These are phyloP conservation scores for Aspergillus glaucus DNA, from an alignment of 2,329 filamentous ascomycete species.

Conservation along the genomic window DNA sequence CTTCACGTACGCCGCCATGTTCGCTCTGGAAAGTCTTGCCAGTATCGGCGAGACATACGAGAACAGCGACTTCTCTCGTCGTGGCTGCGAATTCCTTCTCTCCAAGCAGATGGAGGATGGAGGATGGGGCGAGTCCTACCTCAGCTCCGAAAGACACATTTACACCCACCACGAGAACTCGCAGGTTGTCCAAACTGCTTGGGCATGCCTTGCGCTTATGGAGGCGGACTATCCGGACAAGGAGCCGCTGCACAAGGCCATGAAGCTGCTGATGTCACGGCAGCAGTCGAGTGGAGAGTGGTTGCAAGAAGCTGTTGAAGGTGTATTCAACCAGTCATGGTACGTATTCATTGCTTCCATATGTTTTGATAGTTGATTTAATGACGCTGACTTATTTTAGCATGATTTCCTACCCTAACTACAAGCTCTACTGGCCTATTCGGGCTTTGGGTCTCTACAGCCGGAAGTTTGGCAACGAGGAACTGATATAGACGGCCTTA, in stretches of 20 bases:
- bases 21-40: slow-evolving; percentile 79
- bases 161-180: slow-evolving; percentile 74
- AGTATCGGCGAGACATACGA: slow-evolving; percentile 75
- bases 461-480: slow-evolving; percentile 61
- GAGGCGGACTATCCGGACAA: slow-evolving; percentile 74
- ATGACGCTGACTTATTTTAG: slow-evolving; percentile 34
- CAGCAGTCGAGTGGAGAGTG: slow-evolving; percentile 90
- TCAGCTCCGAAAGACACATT: slow-evolving; percentile 69
- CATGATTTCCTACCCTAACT: slow-evolving; percentile 99
- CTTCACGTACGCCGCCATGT: slow-evolving; percentile 96
- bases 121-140: slow-evolving; percentile 93
- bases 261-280: slow-evolving; percentile 74
- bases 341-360: slow-evolving; percentile 36
- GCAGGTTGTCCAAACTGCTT: slow-evolving; percentile 91
- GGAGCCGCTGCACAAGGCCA: slow-evolving; percentile 63
- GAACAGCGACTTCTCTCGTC: slow-evolving; percentile 63
- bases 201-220: slow-evolving; percentile 76
- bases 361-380: too few species aligned
- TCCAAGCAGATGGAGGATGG: slow-evolving; percentile 81
- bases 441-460: slow-evolving; percentile 91
- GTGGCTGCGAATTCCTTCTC: slow-evolving; percentile 79
- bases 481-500: slow-evolving; percentile 34
- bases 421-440: slow-evolving; percentile 94
- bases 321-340: slow-evolving; percentile 98
- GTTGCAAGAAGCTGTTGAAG: slow-evolving; percentile 92